Evolutionary conservation across 345 rosid genomes (phyloP), one percentile per base, ranked within the genome.

Genomic region (Citrus unshiu): DNA sequence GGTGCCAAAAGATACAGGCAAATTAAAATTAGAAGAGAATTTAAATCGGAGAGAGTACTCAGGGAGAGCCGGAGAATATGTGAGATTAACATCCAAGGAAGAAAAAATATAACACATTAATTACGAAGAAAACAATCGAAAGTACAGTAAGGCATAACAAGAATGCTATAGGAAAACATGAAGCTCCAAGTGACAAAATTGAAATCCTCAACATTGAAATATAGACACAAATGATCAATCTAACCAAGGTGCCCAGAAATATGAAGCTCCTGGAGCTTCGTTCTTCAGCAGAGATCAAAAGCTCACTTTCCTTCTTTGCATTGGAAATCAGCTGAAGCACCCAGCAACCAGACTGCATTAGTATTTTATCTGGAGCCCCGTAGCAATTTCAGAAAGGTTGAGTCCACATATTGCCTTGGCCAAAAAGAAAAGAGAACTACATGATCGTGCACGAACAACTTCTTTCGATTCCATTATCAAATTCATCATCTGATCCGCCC

Each of bases 391-490:
- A 19, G 37, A 72, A 35, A 74, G 30, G 76, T 16, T 29, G 59
- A 37, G 68, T 72, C 60, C 72, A n/a, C 19, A 1, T 5, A 46
- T 65, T 35, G 59, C 46, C 54, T 16, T 70, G 9, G 54, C 63
- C 35, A 65, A 54, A 54, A 18, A 18, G 37, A 70, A 58, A 61
- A 62, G 62, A 32, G 30, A 76, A 80, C 86, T 84, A 92, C 94
- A 92, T 92, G 81, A 92, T 85, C 66, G 81, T 81, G 74, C 97
- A 92, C 2, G 88, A 80, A 82, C 94, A 92, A 66, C 83, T 87
- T 83, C 85, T 84, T 85, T 85, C 93, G 16, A 54, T 84, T 74
- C 91, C 89, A 54, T 77, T 70, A 60, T 89, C 89, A 34, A 85
- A 82, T 78, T 91, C 94, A 67, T 88, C 92, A 57, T 90, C 93